Percentiles rank a stretch among this genome's conserved stretches.
These are phyloP conservation scores for Ceratocystis huliohia DNA, from an alignment of 2,329 filamentous ascomycete species.

Conservation along the genomic window DNA sequence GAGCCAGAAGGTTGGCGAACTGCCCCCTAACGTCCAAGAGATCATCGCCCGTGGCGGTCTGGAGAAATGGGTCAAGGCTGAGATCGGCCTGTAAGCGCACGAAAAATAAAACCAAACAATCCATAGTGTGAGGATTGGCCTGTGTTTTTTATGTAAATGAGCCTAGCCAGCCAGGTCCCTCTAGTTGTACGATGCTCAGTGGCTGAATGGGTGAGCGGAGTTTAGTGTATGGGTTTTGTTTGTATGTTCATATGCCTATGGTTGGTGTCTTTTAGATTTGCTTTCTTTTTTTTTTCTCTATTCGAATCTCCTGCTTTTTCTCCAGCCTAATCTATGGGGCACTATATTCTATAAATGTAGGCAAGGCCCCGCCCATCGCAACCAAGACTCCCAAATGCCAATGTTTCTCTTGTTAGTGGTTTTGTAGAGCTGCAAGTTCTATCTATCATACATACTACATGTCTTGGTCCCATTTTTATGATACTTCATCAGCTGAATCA, in stretches of 20 bases:
- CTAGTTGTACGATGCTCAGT: background rate
- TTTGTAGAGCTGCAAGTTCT: background rate
- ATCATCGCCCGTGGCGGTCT: conserved; percentile 67
- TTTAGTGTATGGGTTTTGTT: conserved; percentile 7
- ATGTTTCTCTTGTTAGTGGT: background rate
- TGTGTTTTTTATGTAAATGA: background rate
- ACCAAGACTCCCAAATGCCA: background rate
- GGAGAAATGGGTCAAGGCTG: conserved; percentile 68
- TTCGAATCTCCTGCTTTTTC: background rate
- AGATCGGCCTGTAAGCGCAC: conserved; percentile 35
- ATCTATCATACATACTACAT: background rate
- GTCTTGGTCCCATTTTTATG: background rate
- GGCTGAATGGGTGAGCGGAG: background rate
- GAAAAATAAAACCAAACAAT: background rate
- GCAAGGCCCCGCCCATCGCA: background rate
- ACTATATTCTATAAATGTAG: conserved; percentile 2
- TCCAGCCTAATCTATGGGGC: background rate
- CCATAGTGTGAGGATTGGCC: background rate
- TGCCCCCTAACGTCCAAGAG: conserved; percentile 76
- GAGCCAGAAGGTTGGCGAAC: conserved; percentile 69
- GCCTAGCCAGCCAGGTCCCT: background rate
- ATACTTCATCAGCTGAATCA: background rate
- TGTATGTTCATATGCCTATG: conserved; percentile 7
- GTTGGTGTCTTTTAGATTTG: conserved; percentile 1
- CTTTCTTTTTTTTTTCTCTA: conserved; percentile 7